Percentiles rank a stretch among this genome's conserved stretches.
phyloP scores from a whole-genome alignment of 225 moss, liverwort and hornwort genomes.

The Anthoceros angustus region DNA sequence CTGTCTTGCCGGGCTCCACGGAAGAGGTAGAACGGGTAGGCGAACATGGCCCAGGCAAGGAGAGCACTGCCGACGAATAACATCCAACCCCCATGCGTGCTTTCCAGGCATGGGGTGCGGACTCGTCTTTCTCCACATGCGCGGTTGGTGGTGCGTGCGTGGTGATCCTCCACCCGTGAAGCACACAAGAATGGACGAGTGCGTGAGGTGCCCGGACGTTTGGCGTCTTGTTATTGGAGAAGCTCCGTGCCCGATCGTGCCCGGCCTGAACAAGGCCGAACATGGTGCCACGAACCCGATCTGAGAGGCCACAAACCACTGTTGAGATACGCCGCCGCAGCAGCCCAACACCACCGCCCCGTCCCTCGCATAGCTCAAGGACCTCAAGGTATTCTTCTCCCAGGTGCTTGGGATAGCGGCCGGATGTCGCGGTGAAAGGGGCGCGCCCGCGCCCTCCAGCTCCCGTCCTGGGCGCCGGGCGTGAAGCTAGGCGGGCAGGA shows the following conservation, averaged over 20 bases:
- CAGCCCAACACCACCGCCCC: slow-evolving; percentile 60
- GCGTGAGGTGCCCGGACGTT: slow-evolving; percentile 66
- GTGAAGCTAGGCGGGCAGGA: slow-evolving; percentile 40
- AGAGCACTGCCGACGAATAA: slow-evolving; percentile 34
- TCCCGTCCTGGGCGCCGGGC: slow-evolving; percentile 13
- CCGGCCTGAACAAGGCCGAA: slow-evolving; percentile 95
- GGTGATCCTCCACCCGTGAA: slow-evolving; percentile 87
- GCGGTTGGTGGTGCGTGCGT: slow-evolving; percentile 94
- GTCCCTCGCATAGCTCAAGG: slow-evolving; percentile 64
- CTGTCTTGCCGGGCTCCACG: slow-evolving; percentile 56
- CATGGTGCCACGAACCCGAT: slow-evolving; percentile 94
- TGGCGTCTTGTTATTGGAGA: slow-evolving; percentile 58
- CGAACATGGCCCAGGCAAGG: slow-evolving; percentile 57
- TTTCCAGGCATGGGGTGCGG: slow-evolving; percentile 59
- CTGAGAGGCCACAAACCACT: slow-evolving; percentile 73
- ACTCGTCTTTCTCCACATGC: slow-evolving; percentile 96
- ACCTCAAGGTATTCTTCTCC: slow-evolving; percentile 70
- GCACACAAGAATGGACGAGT: slow-evolving; percentile 78
- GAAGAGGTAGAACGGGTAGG: slow-evolving; percentile 73
- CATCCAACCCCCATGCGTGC: slow-evolving; percentile 16
- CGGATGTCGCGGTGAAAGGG: slow-evolving; percentile 66
- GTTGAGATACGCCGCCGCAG: slow-evolving; percentile 68
- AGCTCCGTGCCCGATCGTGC: slow-evolving; percentile 97
- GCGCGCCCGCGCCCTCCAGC: slow-evolving; percentile 25
- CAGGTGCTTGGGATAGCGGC: slow-evolving; percentile 91